Conservation (phyloP, 495 filamentous ascomycete species). For the Penicillium simplicissimum region DNA sequence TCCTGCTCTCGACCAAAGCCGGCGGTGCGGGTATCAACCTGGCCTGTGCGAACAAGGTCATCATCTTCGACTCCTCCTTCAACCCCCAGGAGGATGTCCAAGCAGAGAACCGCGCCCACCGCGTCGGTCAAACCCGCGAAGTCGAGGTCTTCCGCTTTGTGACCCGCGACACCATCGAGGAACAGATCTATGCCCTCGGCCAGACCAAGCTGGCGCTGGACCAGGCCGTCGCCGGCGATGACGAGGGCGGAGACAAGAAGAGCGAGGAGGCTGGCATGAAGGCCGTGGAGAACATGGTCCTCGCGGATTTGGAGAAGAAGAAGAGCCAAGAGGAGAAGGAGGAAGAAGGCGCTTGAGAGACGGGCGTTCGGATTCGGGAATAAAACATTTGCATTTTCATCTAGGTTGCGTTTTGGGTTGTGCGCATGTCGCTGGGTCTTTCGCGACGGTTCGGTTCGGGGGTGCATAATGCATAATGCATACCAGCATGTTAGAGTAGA, state of each 20-base stretch:
- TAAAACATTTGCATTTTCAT: not conserved
- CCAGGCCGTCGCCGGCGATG: slow-evolving; percentile 72
- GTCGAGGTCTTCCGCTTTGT: slow-evolving; percentile 87
- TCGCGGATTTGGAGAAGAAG: slow-evolving; percentile 35
- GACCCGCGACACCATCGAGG: slow-evolving; percentile 82
- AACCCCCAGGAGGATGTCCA: slow-evolving; percentile 97
- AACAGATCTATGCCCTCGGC: slow-evolving; percentile 86
- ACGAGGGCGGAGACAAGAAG: slow-evolving; percentile 48
- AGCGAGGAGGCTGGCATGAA: slow-evolving; percentile 59
- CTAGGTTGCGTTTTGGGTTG: not conserved
- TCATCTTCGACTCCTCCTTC: slow-evolving; percentile 94
- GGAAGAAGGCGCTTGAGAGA: not conserved
- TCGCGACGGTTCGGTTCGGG: slow-evolving; percentile 2
- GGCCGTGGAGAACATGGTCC: slow-evolving; percentile 64
- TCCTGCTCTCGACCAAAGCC: slow-evolving; percentile 89
- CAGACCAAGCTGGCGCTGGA: slow-evolving; percentile 93
- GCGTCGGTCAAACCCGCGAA: slow-evolving; percentile 84
- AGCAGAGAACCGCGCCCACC: slow-evolving; percentile 93
- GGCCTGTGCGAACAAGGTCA: slow-evolving; percentile 91
- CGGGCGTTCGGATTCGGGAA: not conserved
- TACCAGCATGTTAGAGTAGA: slow-evolving; percentile 12
- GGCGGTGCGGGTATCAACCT: slow-evolving; percentile 96
- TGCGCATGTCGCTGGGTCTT: not conserved
- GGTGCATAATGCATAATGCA: slow-evolving; percentile 1
- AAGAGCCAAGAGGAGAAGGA: slow-evolving; percentile 9